Evolutionary conservation across 2,329 filamentous ascomycete genomes (phyloP), one percentile per base, ranked within the genome.

Genomic region (Fusarium sterilihyphosum): DNA sequence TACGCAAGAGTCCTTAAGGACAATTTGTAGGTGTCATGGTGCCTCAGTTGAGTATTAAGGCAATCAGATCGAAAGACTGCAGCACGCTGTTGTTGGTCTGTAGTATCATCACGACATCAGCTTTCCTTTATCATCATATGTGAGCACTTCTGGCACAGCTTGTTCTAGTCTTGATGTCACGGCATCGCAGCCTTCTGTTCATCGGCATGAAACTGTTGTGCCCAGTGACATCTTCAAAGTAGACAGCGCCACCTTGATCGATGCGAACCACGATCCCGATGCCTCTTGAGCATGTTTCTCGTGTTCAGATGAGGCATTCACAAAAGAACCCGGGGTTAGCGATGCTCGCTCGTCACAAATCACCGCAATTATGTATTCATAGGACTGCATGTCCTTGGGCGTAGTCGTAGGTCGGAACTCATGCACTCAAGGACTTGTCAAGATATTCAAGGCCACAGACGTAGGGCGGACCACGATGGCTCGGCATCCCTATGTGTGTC

Each of bases 261-360:
- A 56, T 61, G 47, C 52, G 66, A 37, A 44, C 47, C 50, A 71
- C 69, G 33, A 31, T 44, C 50, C 66, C 59, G 61, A 72, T 61
- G 26, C 59, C n/a, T 59, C 33, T 63, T 64, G 64, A 53, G 62
- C 49, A 65, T 66, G 65, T 60, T 61, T 68, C 71, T 73, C 71
- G 73, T 77, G 74, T 75, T 77, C 71, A 70, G 66, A 70, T 52
- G 53, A 64, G 67, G 41, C 38, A 60, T 33, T 59, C 38, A 29
- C 54, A 50, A 38, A 49, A 10, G 13, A 26, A 26, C n/a, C 50
- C n/a, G 33, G 33, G 18, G 13, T 53, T 31, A 10, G 54, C 33
- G 33, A 37, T 70, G 50, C 63, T 58, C 65, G n/a, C 49, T 70
- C 38, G 52, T 61, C 61, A 59, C 26, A 53, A 73, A 57, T 64